Conservation (phyloP, 768 basidiomycete genomes). For the Boletus vinaceobasis region DNA sequence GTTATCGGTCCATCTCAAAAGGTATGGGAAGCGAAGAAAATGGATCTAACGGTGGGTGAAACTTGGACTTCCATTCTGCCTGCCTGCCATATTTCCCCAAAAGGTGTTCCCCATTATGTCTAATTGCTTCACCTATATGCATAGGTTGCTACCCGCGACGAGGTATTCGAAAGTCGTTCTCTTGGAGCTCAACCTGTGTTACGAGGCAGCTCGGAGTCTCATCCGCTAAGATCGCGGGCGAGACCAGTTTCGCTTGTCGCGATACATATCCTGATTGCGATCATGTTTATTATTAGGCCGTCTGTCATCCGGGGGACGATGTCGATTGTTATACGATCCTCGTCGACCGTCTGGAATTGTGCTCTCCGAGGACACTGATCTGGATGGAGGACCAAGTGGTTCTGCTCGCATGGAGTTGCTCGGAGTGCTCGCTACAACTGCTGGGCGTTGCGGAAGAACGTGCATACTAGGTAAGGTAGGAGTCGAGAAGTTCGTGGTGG, state of each 20-base stretch:
- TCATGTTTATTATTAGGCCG: conserved; percentile 8
- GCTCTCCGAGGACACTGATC: conserved; percentile 18
- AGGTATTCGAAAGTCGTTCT: not conserved
- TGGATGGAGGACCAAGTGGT: conserved; percentile 13
- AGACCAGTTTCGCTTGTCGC: conserved; percentile 8
- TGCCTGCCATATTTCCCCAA: not conserved
- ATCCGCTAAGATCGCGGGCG: conserved; percentile 2
- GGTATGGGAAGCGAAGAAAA: not conserved
- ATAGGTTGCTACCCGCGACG: not conserved
- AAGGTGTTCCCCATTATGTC: not conserved
- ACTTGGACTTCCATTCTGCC: not conserved
- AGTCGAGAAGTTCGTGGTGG: not conserved
- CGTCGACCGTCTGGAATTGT: conserved; percentile 17
- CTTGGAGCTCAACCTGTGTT: not conserved
- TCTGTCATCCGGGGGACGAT: conserved; percentile 15
- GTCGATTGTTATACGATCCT: conserved; percentile 17
- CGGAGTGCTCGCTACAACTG: not conserved
- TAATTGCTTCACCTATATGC: not conserved
- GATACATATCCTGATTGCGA: conserved; percentile 6
- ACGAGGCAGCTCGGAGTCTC: not conserved
- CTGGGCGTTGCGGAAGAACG: conserved; percentile 21
- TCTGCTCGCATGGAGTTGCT: conserved; percentile 16
- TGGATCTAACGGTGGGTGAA: not conserved
- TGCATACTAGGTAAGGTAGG: not conserved
- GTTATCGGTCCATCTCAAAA: not conserved